Evolutionary conservation across 1,139 yeast genomes (phyloP).

Genomic region (Suhomyces ambrosiae): DNA sequence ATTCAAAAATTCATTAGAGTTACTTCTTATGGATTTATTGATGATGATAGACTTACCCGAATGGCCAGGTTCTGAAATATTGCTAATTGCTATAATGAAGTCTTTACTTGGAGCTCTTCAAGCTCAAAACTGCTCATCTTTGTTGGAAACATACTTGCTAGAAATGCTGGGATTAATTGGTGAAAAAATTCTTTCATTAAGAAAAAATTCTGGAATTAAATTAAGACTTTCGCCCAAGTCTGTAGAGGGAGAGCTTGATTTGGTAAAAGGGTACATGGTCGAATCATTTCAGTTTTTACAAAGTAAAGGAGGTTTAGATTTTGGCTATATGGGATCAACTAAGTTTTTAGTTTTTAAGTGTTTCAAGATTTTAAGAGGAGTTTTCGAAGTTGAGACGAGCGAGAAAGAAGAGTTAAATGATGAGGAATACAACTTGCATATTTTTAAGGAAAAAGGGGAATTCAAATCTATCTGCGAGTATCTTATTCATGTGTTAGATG

Average conservation of each 20-base stretch:
- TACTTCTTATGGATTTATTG: slow-evolving; percentile 58
- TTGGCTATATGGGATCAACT: not conserved
- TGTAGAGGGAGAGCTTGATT: slow-evolving; percentile 17
- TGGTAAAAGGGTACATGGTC: slow-evolving; percentile 5
- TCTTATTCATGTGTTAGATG: slow-evolving; percentile 2
- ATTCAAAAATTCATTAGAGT: slow-evolving; percentile 48
- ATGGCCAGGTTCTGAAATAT: slow-evolving; percentile 59
- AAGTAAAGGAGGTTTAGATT: slow-evolving; percentile 4
- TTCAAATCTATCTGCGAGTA: not conserved
- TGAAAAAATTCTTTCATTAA: slow-evolving; percentile 43
- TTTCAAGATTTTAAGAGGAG: not conserved
- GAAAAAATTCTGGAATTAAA: slow-evolving; percentile 11
- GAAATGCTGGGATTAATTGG: slow-evolving; percentile 63
- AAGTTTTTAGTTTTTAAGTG: no score
- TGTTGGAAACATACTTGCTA: slow-evolving; percentile 51
- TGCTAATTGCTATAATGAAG: slow-evolving; percentile 47
- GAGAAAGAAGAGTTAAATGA: not conserved
- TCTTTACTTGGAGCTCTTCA: slow-evolving; percentile 41
- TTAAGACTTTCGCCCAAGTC: slow-evolving; percentile 20
- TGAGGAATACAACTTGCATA: not conserved
- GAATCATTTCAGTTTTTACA: slow-evolving; percentile 21
- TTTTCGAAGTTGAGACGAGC: not conserved
- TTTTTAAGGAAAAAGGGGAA: not conserved
- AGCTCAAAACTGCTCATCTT: slow-evolving; percentile 32
- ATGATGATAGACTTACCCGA: slow-evolving; percentile 53